These are phyloP conservation scores for Tieghemiomyces parasiticus DNA, from an alignment of 192 early-diverging fungal genomes.

Conservation along the genomic window DNA sequence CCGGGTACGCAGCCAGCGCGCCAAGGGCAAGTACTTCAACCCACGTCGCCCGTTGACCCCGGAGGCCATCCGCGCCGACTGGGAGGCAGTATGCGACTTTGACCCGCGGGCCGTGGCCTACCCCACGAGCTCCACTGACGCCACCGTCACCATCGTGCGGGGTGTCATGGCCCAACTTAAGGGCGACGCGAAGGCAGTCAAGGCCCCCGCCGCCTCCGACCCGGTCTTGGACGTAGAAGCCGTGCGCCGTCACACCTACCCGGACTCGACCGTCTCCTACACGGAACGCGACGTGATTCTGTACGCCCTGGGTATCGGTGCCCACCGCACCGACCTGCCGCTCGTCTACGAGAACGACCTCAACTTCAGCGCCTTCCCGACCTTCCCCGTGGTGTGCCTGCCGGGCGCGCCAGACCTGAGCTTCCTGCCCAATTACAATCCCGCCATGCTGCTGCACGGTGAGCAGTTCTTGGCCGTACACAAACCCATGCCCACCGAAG, in stretches of 20 bases:
- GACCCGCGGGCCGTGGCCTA: constrained; percentile 72
- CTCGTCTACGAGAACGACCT: constrained; percentile 89
- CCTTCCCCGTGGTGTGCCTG: constrained; percentile 81
- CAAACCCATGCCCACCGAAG: constrained; percentile 72
- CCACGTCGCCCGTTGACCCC: constrained; percentile 62
- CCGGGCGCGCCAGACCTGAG: constrained; percentile 40
- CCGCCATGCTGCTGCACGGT: constrained; percentile 97
- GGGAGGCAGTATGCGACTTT: constrained; percentile 78
- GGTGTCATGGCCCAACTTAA: constrained; percentile 74
- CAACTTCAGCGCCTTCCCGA: constrained; percentile 75
- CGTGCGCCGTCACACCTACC: constrained; percentile 38
- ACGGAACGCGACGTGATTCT: constrained; percentile 80
- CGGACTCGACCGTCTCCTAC: constrained; percentile 50
- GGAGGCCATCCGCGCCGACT: constrained; percentile 69
- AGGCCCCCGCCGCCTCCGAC: constrained; percentile 8
- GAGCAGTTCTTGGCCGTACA: constrained; percentile 91
- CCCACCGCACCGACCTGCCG: constrained; percentile 66
- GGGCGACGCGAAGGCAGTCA: constrained; percentile 32
- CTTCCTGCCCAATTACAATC: constrained; percentile 54
- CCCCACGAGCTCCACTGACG: constrained; percentile 22
- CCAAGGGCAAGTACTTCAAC: constrained; percentile 87
- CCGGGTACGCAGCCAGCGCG: constrained; percentile 93
- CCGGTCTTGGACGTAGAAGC: constrained; percentile 44
- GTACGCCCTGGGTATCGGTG: constrained; percentile 91
- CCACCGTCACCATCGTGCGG: constrained; percentile 38